Conservation (phyloP, 805 yeast genomes). For the Candida glaebosa region DNA sequence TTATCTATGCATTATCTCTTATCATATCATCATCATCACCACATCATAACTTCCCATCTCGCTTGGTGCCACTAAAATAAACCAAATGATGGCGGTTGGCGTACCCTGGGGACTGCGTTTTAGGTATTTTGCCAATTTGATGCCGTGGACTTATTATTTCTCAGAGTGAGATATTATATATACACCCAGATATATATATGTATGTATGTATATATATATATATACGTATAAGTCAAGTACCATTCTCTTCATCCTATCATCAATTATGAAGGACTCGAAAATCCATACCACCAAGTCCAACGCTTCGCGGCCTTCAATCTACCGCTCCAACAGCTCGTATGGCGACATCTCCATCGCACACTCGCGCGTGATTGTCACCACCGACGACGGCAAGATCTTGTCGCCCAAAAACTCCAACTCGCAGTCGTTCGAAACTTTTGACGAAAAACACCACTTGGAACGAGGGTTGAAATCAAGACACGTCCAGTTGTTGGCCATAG, state of each 20-base stretch:
- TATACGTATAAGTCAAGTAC: too few relatives aligned
- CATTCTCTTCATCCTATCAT: not conserved
- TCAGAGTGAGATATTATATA: too few relatives aligned
- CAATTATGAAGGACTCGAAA: not conserved
- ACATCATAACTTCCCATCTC: too few relatives aligned
- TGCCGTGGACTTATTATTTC: too few relatives aligned
- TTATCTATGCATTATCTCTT: too few relatives aligned
- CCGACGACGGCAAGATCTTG: conserved; percentile 21
- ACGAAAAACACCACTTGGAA: conserved; percentile 25
- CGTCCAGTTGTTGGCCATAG: conserved; percentile 73
- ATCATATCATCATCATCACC: too few relatives aligned
- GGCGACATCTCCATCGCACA: conserved; percentile 26
- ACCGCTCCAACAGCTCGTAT: conserved; percentile 21
- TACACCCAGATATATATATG: too few relatives aligned
- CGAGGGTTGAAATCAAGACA: conserved; percentile 45
- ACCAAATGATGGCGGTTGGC: too few relatives aligned
- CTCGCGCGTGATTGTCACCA: conserved; percentile 19
- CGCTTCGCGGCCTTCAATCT: conserved; percentile 20
- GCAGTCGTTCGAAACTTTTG: conserved; percentile 15
- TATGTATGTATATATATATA: too few relatives aligned
- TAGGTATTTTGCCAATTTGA: too few relatives aligned
- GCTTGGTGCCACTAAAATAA: too few relatives aligned
- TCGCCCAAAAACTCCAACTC: conserved; percentile 16
- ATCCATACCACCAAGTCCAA: conserved; percentile 12
- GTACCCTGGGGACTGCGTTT: too few relatives aligned